phyloP scores from a whole-genome alignment of 1,139 yeast species.

The Kodamaea plutei region DNA sequence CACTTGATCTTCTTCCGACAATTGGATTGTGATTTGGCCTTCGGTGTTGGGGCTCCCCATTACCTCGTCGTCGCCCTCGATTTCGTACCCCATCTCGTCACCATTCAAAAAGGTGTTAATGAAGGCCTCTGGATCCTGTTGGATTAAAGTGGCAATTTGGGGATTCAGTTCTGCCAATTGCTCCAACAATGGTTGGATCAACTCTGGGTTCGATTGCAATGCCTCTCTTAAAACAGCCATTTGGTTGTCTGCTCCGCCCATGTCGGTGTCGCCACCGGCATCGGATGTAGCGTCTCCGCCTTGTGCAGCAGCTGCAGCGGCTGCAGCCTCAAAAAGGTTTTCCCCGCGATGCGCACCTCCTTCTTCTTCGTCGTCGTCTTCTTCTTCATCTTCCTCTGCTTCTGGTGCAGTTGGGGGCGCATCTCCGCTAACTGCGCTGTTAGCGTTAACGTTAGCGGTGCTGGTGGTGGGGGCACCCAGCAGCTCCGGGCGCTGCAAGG shows the following conservation, averaged over 20 bases:
- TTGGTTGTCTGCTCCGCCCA: slow-evolving; percentile 46
- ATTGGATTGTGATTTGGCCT: slow-evolving; percentile 52
- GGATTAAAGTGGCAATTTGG: slow-evolving; percentile 76
- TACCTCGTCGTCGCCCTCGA: slow-evolving; percentile 31
- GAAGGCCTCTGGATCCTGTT: slow-evolving; percentile 83
- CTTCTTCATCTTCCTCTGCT: slow-evolving; percentile 20
- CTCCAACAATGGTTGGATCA: slow-evolving; percentile 79
- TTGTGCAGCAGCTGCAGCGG: slow-evolving; percentile 44
- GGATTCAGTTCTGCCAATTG: slow-evolving; percentile 84
- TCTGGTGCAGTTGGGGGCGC: no score
- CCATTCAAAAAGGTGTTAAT: slow-evolving; percentile 66
- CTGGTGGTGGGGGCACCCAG: slow-evolving; percentile 4
- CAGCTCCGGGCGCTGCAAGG: slow-evolving; percentile 33
- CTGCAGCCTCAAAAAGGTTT: slow-evolving; percentile 68
- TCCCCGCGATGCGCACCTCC: slow-evolving; percentile 33
- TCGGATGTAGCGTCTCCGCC: slow-evolving; percentile 18
- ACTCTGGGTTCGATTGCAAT: slow-evolving; percentile 82
- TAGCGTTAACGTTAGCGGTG: slow-evolving; percentile 1
- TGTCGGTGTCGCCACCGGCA: slow-evolving; percentile 16
- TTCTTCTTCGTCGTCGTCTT: slow-evolving; percentile 23
- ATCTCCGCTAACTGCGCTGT: slow-evolving; percentile 14
- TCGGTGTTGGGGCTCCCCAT: slow-evolving; percentile 20
- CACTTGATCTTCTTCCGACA: slow-evolving; percentile 80
- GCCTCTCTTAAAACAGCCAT: slow-evolving; percentile 70
- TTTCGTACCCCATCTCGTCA: slow-evolving; percentile 42